Evolutionary conservation across 495 filamentous ascomycete species (phyloP).

Genomic region (Podospora conica): DNA sequence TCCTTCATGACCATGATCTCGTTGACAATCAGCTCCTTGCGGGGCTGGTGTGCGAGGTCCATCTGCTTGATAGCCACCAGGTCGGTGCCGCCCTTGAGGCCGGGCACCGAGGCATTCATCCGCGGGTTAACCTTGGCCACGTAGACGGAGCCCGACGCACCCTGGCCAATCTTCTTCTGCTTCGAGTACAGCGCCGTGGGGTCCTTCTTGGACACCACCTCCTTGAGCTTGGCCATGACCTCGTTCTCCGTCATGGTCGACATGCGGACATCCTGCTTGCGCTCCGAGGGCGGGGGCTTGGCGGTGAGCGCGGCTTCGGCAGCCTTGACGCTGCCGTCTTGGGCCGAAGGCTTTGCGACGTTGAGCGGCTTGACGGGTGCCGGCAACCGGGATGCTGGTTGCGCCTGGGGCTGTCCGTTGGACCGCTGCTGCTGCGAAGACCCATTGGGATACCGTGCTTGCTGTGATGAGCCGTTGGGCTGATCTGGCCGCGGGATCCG

Average conservation of each 20-base stretch:
- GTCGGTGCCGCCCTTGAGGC: slow-evolving; percentile 57
- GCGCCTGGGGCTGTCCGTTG: slow-evolving; percentile 36
- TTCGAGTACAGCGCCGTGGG: slow-evolving; percentile 91
- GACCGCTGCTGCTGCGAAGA: slow-evolving; percentile 21
- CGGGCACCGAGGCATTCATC: slow-evolving; percentile 58
- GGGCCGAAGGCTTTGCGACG: slow-evolving; percentile 68
- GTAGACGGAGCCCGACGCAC: slow-evolving; percentile 95
- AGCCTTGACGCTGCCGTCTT: slow-evolving; percentile 67
- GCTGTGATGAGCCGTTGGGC: slow-evolving; percentile 11
- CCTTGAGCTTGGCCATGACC: slow-evolving; percentile 89
- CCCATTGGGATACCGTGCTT: slow-evolving; percentile 38
- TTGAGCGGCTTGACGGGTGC: slow-evolving; percentile 85
- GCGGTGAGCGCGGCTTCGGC: slow-evolving; percentile 74
- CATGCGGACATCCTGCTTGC: slow-evolving; percentile 88
- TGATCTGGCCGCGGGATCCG: slow-evolving; percentile 27
- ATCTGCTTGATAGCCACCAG: slow-evolving; percentile 99
- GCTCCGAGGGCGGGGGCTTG: slow-evolving; percentile 58
- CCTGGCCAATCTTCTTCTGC: slow-evolving; percentile 98
- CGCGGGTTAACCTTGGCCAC: slow-evolving; percentile 74
- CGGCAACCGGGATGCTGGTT: slow-evolving; percentile 53
- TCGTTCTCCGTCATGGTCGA: slow-evolving; percentile 94
- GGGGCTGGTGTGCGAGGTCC: slow-evolving; percentile 93
- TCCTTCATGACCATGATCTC: slow-evolving; percentile 99
- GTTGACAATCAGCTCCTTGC: slow-evolving; percentile 98
- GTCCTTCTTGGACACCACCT: slow-evolving; percentile 88